These are phyloP conservation scores for Backusella parvicylindrica DNA, from an alignment of 192 early-diverging fungal genomes.

Conservation along the genomic window DNA sequence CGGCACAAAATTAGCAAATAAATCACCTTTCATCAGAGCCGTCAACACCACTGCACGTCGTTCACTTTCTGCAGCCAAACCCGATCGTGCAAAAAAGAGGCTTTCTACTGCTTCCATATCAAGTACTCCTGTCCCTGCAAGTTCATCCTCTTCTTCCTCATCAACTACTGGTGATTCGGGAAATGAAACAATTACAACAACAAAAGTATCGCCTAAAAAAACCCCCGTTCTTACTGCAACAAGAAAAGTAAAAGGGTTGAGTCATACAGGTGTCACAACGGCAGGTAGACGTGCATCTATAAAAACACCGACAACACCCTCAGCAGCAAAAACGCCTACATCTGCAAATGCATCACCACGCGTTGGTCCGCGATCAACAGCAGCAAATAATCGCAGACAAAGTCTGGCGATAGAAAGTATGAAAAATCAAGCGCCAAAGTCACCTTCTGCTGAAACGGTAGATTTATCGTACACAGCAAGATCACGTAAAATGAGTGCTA, in stretches of 20 bases:
- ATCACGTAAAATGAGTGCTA: slow-evolving; percentile 8
- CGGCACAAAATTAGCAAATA: not conserved
- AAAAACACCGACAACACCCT: not conserved
- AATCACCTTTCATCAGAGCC: not conserved
- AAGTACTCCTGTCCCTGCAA: not conserved
- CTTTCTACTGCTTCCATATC: not conserved
- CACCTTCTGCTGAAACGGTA: not conserved
- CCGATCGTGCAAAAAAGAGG: not conserved
- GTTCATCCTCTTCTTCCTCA: slow-evolving; percentile 7
- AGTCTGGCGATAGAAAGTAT: not conserved
- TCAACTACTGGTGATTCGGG: not conserved
- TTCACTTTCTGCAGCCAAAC: not conserved
- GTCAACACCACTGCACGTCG: not conserved
- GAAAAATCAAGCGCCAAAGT: not conserved
- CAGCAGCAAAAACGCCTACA: not conserved
- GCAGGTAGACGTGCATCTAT: not conserved
- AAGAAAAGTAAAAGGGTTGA: not conserved
- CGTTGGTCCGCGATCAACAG: slow-evolving; percentile 2
- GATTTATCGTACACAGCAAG: not conserved
- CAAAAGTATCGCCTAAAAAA: not conserved
- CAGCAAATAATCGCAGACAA: not conserved
- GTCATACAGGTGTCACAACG: not conserved
- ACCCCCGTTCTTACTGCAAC: not conserved
- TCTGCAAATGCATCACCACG: not conserved
- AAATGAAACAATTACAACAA: not conserved